Evolutionary conservation across 495 filamentous ascomycete species (phyloP).

Genomic region (Talaromyces liani): DNA sequence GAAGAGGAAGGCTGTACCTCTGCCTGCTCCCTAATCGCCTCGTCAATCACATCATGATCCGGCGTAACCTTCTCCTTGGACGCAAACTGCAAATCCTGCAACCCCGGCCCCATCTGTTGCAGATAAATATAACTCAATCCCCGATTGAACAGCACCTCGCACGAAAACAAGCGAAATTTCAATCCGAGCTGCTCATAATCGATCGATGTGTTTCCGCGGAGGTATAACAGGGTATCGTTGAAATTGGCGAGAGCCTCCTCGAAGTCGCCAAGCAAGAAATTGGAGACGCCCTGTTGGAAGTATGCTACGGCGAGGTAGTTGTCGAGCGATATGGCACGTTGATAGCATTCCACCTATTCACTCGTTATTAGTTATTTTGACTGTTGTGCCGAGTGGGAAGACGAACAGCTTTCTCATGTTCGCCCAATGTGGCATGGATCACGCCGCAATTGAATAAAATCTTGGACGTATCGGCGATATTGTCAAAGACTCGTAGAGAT

Average conservation of each 20-base stretch:
- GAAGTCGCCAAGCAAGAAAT: slow-evolving; percentile 95
- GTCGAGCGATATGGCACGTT: slow-evolving; percentile 80
- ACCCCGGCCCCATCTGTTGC: slow-evolving; percentile 78
- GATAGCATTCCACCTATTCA: slow-evolving; percentile 83
- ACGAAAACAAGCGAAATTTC: slow-evolving; percentile 93
- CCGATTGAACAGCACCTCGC: slow-evolving; percentile 96
- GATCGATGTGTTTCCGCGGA: slow-evolving; percentile 93
- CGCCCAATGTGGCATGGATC: slow-evolving; percentile 94
- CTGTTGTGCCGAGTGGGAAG: no score
- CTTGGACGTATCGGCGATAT: slow-evolving; percentile 92
- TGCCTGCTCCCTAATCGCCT: slow-evolving; percentile 87
- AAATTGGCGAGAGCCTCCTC: slow-evolving; percentile 97
- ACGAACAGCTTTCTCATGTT: slow-evolving; percentile 71
- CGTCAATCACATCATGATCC: slow-evolving; percentile 96
- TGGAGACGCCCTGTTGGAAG: slow-evolving; percentile 97
- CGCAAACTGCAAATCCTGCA: slow-evolving; percentile 86
- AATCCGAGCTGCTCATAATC: slow-evolving; percentile 97
- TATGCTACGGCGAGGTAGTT: slow-evolving; percentile 96
- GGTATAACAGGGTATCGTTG: slow-evolving; percentile 93
- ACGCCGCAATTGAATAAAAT: slow-evolving; percentile 99
- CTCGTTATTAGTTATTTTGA: not conserved
- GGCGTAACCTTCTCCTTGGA: slow-evolving; percentile 94
- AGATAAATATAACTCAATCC: slow-evolving; percentile 97
- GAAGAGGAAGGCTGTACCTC: no score
- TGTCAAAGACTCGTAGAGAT: slow-evolving; percentile 71